These are phyloP conservation scores for Musa beccarii DNA, from an alignment of 176 grass and related monocot genomes.

Conservation along the genomic window DNA sequence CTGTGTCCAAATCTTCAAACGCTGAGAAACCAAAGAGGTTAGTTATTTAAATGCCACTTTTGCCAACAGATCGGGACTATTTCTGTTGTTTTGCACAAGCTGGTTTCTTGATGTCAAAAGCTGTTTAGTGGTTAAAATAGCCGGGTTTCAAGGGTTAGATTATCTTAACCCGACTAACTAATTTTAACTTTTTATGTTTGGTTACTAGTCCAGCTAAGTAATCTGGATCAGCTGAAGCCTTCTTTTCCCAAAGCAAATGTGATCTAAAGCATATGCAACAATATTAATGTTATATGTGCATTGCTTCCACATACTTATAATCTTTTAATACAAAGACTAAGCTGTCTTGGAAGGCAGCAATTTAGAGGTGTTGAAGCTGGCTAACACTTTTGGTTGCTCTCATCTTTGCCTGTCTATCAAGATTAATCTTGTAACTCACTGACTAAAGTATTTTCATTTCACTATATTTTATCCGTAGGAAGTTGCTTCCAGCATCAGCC, in stretches of 20 bases:
- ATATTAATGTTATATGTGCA: neutral
- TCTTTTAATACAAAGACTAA: neutral
- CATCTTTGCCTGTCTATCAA: neutral
- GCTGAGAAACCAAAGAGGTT: slow-evolving; percentile 37
- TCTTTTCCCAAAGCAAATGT: neutral
- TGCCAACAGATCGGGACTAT: neutral
- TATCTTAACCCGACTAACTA: neutral
- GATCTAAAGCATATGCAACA: neutral
- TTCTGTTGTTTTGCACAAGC: neutral
- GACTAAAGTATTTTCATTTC: neutral
- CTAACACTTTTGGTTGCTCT: neutral
- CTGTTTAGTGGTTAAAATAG: neutral
- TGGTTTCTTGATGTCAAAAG: neutral
- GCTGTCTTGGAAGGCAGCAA: neutral
- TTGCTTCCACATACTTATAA: neutral
- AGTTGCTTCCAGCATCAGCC: slow-evolving; percentile 29
- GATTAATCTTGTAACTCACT: neutral
- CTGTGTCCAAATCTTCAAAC: slow-evolving; percentile 5
- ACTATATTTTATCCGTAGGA: slow-evolving; percentile 21
- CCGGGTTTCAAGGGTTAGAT: neutral
- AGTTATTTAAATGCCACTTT: neutral
- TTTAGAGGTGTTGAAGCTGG: neutral
- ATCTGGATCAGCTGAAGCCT: neutral
- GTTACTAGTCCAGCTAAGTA: neutral
- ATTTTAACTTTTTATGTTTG: neutral